Evolutionary conservation across 768 basidiomycete species (phyloP).

Genomic region (Daedaleopsis nitida): DNA sequence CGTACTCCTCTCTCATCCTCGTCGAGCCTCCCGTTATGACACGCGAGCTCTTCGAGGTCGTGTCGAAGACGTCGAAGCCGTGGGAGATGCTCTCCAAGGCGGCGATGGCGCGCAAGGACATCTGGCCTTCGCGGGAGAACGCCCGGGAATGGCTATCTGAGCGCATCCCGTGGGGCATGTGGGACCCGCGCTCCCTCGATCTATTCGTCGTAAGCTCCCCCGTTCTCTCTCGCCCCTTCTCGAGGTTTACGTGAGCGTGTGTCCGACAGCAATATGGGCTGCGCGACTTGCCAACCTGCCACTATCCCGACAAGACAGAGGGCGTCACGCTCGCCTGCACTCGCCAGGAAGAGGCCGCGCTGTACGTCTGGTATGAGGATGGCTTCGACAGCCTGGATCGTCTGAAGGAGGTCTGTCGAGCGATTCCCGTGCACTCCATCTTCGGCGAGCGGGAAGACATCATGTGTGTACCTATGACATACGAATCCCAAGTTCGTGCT

Average conservation of each 20-base stretch:
- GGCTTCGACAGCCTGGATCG: constrained; percentile 5
- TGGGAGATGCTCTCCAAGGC: neutral
- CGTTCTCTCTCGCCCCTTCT: neutral
- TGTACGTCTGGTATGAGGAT: constrained; percentile 21
- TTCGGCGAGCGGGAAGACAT: constrained; percentile 13
- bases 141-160: constrained; percentile 9
- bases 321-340: constrained; percentile 28
- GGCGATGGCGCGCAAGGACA: constrained; percentile 1
- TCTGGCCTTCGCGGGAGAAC: constrained; percentile 1
- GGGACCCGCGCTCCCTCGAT: constrained; percentile 7
- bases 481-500: too few relatives aligned
- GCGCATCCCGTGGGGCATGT: constrained; percentile 10
- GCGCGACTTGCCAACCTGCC: constrained; percentile 22
- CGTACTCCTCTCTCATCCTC: constrained; percentile 9
- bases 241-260: neutral
- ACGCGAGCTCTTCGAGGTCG: neutral
- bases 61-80: neutral
- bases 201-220: constrained; percentile 6
- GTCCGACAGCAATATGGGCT: constrained; percentile 11
- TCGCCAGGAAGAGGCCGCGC: constrained; percentile 22
- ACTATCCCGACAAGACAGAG: constrained; percentile 24
- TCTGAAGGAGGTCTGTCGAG: constrained; percentile 11
- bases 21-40: constrained; percentile 19
- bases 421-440: constrained; percentile 23
- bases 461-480: neutral